Evolutionary conservation across 2,329 filamentous ascomycete species (phyloP).

Genomic region (Aspergillus sp.): DNA sequence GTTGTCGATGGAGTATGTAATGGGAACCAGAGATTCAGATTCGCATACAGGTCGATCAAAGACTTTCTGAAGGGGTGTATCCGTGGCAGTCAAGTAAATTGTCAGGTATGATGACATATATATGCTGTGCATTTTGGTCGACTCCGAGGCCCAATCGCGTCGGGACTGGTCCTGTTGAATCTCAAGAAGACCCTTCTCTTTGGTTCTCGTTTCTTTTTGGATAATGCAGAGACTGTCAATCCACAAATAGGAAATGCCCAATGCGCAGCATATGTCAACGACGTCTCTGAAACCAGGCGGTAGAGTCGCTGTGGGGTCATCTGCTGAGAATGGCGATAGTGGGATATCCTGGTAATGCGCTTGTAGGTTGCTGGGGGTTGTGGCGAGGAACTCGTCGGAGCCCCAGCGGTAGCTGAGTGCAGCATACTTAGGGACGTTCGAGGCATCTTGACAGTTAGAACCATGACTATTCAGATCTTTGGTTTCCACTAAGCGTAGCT

Average conservation of each 20-base stretch:
- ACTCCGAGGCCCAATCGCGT: not conserved
- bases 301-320: not conserved
- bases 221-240: not conserved
- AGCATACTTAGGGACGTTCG: not conserved
- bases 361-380: not conserved
- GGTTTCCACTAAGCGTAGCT: not conserved
- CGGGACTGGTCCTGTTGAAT: not conserved
- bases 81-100: not conserved
- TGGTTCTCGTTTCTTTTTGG: not conserved
- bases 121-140: not conserved
- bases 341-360: not conserved
- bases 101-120: slow-evolving; percentile 1
- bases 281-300: not conserved
- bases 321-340: not conserved
- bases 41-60: not conserved
- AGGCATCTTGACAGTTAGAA: not conserved
- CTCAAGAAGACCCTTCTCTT: not conserved
- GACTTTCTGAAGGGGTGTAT: not conserved
- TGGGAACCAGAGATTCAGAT: not conserved
- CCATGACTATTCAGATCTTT: not conserved
- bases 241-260: not conserved
- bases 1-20: not conserved
- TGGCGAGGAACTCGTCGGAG: not conserved
- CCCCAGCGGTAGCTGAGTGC: slow-evolving; percentile 4
- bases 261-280: not conserved